phyloP scores from a whole-genome alignment of 2,329 filamentous ascomycete species.

The Corinectria fuckeliana region DNA sequence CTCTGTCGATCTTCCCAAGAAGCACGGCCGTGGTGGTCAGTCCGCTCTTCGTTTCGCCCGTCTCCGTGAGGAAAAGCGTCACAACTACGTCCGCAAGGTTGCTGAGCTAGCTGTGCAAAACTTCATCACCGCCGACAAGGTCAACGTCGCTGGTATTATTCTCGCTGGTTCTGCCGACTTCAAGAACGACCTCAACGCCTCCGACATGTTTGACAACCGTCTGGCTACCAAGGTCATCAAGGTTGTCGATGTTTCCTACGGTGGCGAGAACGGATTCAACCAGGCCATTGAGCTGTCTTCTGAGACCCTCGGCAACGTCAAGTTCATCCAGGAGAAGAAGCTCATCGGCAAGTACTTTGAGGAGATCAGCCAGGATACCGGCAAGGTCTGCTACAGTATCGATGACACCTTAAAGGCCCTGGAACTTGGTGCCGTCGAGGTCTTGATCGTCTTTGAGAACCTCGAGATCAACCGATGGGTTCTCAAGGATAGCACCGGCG shows the following conservation, averaged over 20 bases:
- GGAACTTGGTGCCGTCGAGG: constrained; percentile 94
- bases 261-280: constrained; percentile 99
- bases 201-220: constrained; percentile 94
- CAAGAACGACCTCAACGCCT: constrained; percentile 98
- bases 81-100: constrained; percentile 99
- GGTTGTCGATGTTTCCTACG: constrained; percentile 98
- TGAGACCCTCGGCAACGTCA: constrained; percentile 97
- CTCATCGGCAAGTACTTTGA: constrained; percentile 99
- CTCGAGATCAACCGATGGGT: constrained; percentile 92
- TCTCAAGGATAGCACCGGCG: constrained; percentile 78
- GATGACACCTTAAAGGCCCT: constrained; percentile 97
- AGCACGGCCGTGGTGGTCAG: constrained; percentile 99
- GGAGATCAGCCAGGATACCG: constrained; percentile 97
- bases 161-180: constrained; percentile 98
- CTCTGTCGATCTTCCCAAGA: constrained; percentile 98
- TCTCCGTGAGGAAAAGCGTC: constrained; percentile 98
- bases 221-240: constrained; percentile 97
- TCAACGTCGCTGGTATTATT: constrained; percentile 95
- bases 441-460: constrained; percentile 95
- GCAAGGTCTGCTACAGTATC: constrained; percentile 96
- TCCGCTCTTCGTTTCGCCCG: constrained; percentile 98
- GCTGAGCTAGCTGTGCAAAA: constrained; percentile 98
- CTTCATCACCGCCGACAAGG: constrained; percentile 98
- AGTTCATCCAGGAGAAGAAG: constrained; percentile 99
- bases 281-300: constrained; percentile 95